phyloP scores from a whole-genome alignment of 305 asterid genomes.

The Caryopteris hybrid region DNA sequence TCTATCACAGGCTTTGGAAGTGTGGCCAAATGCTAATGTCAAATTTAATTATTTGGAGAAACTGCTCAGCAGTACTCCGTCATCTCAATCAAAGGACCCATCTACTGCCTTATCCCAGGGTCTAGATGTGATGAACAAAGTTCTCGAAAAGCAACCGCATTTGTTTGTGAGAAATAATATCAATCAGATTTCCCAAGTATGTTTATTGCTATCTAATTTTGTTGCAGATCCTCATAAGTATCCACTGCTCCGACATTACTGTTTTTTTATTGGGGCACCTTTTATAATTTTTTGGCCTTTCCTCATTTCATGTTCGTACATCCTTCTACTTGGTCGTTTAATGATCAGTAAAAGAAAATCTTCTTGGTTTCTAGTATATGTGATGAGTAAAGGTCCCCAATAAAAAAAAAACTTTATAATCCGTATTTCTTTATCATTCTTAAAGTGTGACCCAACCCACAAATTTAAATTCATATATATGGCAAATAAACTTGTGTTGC shows the following conservation, averaged over 20 bases:
- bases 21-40: slow-evolving; percentile 99
- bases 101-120: slow-evolving; percentile 98
- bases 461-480: no score
- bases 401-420: no score
- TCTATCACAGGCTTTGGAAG: slow-evolving; percentile 96
- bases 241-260: slow-evolving; percentile 6
- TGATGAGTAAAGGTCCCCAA: no score
- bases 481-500: no score
- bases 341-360: no score
- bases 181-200: slow-evolving; percentile 91
- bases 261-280: no score
- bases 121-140: slow-evolving; percentile 98
- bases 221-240: slow-evolving; percentile 3
- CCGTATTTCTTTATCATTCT: no score
- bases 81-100: slow-evolving; percentile 98
- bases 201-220: background rate
- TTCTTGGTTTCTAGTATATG: no score
- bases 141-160: slow-evolving; percentile 96
- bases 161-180: slow-evolving; percentile 93
- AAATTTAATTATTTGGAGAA: slow-evolving; percentile 97
- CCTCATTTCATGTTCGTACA: no score
- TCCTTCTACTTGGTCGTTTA: no score
- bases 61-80: slow-evolving; percentile 87
- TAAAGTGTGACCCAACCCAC: no score
- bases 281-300: no score